Percentiles rank a stretch among this genome's conserved stretches.
phyloP scores from a whole-genome alignment of 768 basidiomycete genomes.

The Hypholoma sublateritium region DNA sequence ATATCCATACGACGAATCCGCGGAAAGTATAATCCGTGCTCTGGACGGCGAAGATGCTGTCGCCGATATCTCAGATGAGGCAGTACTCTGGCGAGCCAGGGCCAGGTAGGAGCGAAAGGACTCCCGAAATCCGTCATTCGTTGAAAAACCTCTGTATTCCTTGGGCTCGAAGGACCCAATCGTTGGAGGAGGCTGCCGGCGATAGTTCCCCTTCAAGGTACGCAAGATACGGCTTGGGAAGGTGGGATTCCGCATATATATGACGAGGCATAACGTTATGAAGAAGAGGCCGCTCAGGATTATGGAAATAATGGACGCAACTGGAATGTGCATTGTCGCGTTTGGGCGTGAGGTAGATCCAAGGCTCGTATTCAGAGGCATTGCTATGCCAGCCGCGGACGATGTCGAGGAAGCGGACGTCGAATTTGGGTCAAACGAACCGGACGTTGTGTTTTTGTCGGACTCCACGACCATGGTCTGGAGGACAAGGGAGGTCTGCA shows the following conservation, averaged over 20 bases:
- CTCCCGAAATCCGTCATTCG: not conserved
- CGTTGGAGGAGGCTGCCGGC: not conserved
- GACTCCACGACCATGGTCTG: not conserved
- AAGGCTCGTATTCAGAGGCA: too few relatives aligned
- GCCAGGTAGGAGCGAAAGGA: not conserved
- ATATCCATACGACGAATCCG: not conserved
- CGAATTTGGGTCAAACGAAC: not conserved
- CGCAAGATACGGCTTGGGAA: not conserved
- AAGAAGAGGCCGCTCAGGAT: conserved; percentile 6
- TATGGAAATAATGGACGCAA: conserved; percentile 4
- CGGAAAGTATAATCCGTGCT: not conserved
- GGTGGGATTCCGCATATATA: not conserved
- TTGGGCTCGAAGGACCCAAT: conserved; percentile 3
- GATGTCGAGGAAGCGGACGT: not conserved
- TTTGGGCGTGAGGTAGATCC: too few relatives aligned
- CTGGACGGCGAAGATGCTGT: not conserved
- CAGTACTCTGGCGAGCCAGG: not conserved
- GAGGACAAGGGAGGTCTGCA: not conserved
- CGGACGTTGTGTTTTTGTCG: not conserved
- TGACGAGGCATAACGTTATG: conserved; percentile 4
- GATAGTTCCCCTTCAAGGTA: not conserved
- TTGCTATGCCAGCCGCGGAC: not conserved
- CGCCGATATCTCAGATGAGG: not conserved
- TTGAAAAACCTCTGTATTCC: not conserved
- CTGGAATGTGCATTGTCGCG: not conserved